phyloP scores from a whole-genome alignment of 371 early-diverging fungal species.

The Capillidium heterosporum region DNA sequence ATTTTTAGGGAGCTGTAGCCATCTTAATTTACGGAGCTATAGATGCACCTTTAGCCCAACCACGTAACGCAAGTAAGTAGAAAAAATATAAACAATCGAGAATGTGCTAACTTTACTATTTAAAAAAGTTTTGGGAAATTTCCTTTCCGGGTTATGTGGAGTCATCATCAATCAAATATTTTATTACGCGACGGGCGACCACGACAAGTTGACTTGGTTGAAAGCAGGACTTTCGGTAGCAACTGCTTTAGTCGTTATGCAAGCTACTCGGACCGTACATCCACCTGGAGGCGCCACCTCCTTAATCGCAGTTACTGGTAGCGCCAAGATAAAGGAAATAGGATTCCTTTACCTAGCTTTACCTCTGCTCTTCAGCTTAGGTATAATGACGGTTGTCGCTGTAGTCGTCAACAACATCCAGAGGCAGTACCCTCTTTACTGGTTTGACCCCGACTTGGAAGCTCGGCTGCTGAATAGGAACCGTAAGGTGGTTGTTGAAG shows the following conservation, averaged over 20 bases:
- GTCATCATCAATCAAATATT: constrained; percentile 40
- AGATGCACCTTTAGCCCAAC: constrained; percentile 54
- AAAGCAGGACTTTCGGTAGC: constrained; percentile 46
- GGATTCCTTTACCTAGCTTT: constrained; percentile 41
- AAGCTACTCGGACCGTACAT: constrained; percentile 43
- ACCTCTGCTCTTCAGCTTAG: constrained; percentile 28
- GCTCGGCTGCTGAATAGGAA: too few species aligned
- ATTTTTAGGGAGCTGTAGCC: constrained; percentile 33
- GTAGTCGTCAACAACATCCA: constrained; percentile 44
- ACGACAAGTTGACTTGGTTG: constrained; percentile 35
- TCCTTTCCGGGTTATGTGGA: constrained; percentile 37
- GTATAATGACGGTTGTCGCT: constrained; percentile 31
- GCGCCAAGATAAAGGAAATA: constrained; percentile 18
- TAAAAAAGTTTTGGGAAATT: constrained; percentile 29
- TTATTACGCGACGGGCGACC: constrained; percentile 14
- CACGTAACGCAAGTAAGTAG: constrained; percentile 31
- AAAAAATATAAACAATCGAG: background rate
- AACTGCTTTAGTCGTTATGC: constrained; percentile 36
- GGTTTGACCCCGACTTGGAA: constrained; percentile 24
- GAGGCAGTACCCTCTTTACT: constrained; percentile 42
- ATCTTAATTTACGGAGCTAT: constrained; percentile 49
- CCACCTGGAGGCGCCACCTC: constrained; percentile 62
- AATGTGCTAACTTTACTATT: background rate
- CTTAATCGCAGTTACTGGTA: constrained; percentile 31
- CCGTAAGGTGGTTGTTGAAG: too few species aligned